Percentiles rank a stretch among this genome's conserved stretches.
These are phyloP conservation scores for Friedmanniomyces endolithicus DNA, from an alignment of 495 filamentous ascomycete species.

Conservation along the genomic window DNA sequence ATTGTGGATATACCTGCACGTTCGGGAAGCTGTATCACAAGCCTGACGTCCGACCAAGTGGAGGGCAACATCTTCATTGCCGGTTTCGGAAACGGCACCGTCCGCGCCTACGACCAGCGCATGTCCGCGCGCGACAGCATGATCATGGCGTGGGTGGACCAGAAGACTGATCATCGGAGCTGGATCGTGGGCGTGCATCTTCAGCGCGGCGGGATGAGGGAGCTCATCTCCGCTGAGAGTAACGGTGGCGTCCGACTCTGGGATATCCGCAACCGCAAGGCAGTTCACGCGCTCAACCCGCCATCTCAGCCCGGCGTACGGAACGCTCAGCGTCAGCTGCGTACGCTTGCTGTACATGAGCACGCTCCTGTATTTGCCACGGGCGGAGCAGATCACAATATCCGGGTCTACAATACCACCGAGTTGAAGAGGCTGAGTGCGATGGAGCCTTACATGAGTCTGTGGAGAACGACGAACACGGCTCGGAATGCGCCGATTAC, in stretches of 20 bases:
- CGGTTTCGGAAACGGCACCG: slow-evolving; percentile 92
- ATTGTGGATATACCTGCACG: slow-evolving; percentile 88
- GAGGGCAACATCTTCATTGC: slow-evolving; percentile 91
- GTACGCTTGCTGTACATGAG: slow-evolving; percentile 81
- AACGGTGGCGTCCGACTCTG: slow-evolving; percentile 91
- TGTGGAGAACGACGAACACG: slow-evolving; percentile 46
- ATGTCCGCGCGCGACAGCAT: slow-evolving; percentile 67
- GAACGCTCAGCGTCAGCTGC: slow-evolving; percentile 50
- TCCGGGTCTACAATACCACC: slow-evolving; percentile 85
- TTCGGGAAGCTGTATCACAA: slow-evolving; percentile 89
- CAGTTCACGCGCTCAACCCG: slow-evolving; percentile 47
- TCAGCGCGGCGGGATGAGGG: slow-evolving; percentile 86
- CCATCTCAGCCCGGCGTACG: slow-evolving; percentile 44
- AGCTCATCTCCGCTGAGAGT: slow-evolving; percentile 73
- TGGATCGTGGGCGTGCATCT: slow-evolving; percentile 96
- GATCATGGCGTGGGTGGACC: slow-evolving; percentile 91
- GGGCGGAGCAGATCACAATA: slow-evolving; percentile 72
- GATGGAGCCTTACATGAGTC: slow-evolving; percentile 77
- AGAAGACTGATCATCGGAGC: slow-evolving; percentile 79
- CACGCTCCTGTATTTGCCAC: slow-evolving; percentile 94
- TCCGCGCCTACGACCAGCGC: slow-evolving; percentile 87
- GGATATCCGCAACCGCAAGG: slow-evolving; percentile 77
- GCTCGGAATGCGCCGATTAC: slow-evolving; percentile 59
- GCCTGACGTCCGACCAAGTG: slow-evolving; percentile 90
- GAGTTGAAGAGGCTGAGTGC: slow-evolving; percentile 50